These are phyloP conservation scores for Lycium ferocissimum DNA, from an alignment of 257 asterid species.

Conservation along the genomic window DNA sequence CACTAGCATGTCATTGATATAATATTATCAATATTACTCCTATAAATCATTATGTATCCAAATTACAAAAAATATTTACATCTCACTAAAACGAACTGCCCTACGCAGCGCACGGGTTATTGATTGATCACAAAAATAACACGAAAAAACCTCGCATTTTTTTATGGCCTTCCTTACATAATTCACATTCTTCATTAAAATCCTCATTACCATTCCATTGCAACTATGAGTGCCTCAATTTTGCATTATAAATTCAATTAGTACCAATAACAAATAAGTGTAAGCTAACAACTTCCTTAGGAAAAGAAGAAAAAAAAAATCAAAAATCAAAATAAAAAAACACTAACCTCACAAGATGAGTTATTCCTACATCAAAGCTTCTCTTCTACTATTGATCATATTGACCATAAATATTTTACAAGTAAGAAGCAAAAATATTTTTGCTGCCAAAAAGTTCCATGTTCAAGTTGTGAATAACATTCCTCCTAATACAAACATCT, in stretches of 20 bases:
- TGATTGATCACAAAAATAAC: no score
- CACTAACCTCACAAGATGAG: not conserved
- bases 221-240: not conserved
- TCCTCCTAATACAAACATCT: not conserved
- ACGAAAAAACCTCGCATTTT: not conserved
- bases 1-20: not conserved
- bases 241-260: not conserved
- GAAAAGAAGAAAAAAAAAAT: no score
- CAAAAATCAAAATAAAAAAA: no score
- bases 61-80: not conserved
- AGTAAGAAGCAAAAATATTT: not conserved
- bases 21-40: no score
- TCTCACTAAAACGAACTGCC: no score
- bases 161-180: not conserved
- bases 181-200: not conserved
- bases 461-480: not conserved
- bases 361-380: not conserved
- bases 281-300: not conserved
- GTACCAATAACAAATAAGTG: not conserved
- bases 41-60: not conserved
- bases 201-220: not conserved
- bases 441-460: not conserved
- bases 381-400: not conserved
- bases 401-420: constrained; percentile 10
- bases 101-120: not conserved